Base-by-base conservation (phyloP, 306 rosid genomes). In the Prunus davidiana region DNA sequence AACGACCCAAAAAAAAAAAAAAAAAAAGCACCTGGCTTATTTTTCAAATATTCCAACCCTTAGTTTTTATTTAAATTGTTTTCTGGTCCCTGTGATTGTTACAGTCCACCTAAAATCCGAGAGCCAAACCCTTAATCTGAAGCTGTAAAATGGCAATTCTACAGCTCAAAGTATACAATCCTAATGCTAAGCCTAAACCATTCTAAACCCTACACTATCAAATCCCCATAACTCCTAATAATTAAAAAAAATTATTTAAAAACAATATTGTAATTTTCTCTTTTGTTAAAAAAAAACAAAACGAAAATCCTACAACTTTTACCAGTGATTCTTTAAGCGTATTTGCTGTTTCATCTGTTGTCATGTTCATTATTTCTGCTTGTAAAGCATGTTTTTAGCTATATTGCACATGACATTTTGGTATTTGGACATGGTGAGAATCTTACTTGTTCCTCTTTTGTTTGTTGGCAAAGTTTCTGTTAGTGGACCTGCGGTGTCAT, bases 401-500 rank as follows among this genome's bases (percentile, higher is more conserved):
- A 27, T 6, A 27, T 28, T 38, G 51, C 5, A 57, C 11, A n/a
- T 28, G 12, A 11, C 13, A 28, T 55, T 55, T 62, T 28, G 12
- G 22, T 55, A 54, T 20, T 22, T 9, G 47, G 65, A 47, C 47
- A 68, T 70, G 61, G 60, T 73, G 46, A 34, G 57, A 78, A 76
- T 80, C 80, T 67, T 80, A 41, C 56, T 38, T 81, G 28, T 64
- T 77, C 34, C 62, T 49, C 62, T 75, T 82, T 43, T 78, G 38
- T 78, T 22, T 58, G 46, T 64, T 52, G 76, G 70, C 71, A 63
- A 81, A 92, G 98, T 92, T 95, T 88, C 97, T 95, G 76, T 81
- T 92, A 65, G 97, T 92, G 43, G 97, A 92, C 83, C 76, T 95
- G 69, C 93, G 93, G 32, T 95, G 98, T 83, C 98, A 95, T 75